Percentiles rank a stretch among this genome's conserved stretches.
These are phyloP conservation scores for Acanthamoeba healyi DNA, from an alignment of 208 protist genomes.

Conservation along the genomic window DNA sequence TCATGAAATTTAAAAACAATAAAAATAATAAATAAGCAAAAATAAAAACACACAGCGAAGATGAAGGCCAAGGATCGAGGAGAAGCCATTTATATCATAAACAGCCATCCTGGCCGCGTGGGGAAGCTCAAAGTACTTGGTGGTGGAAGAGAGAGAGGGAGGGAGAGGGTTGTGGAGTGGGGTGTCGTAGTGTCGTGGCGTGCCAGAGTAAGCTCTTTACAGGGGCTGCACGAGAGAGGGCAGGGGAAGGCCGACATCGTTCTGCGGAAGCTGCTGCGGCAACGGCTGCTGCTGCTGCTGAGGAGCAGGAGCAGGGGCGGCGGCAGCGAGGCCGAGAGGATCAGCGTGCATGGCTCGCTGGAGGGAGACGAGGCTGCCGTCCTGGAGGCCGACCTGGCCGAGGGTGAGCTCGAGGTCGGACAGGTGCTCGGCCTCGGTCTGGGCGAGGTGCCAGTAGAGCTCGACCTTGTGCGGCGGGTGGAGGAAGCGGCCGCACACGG, in stretches of 20 bases:
- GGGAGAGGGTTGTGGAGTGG: no score
- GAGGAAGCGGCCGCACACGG: slow-evolving; percentile 43
- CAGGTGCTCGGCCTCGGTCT: background rate
- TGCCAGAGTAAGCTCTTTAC: background rate
- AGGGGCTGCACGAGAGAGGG: background rate
- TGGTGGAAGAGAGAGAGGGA: background rate
- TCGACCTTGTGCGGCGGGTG: slow-evolving; percentile 34
- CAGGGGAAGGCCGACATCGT: background rate
- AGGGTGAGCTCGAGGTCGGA: slow-evolving; percentile 43
- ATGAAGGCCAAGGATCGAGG: no score
- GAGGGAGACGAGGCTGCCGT: slow-evolving; percentile 35
- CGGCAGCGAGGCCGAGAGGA: background rate
- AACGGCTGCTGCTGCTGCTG: no score
- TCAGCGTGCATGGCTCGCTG: background rate
- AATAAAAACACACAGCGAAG: no score
- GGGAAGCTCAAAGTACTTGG: background rate
- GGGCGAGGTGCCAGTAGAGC: background rate
- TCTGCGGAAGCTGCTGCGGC: slow-evolving; percentile 51
- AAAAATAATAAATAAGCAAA: no score
- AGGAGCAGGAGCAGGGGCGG: background rate
- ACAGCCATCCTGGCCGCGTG: background rate
- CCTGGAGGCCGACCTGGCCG: background rate
- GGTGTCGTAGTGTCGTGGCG: no score
- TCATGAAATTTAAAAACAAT: no score
- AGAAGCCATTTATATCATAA: slow-evolving; percentile 10